phyloP scores from a whole-genome alignment of 139 green algal species.

The Parachlorella kessleri region DNA sequence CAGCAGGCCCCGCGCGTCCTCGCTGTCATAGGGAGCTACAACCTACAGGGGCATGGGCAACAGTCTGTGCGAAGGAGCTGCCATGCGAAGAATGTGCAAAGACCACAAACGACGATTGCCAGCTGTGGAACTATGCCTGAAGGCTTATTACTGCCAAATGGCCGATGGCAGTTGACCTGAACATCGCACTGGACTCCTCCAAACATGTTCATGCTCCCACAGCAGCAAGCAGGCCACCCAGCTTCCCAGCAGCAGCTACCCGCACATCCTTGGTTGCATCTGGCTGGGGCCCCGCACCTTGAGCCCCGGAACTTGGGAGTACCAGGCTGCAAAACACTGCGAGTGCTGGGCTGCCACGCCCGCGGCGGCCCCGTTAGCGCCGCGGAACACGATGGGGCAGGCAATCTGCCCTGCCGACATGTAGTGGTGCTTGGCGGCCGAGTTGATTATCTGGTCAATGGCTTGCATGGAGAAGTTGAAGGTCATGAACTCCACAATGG shows the following conservation, averaged over 20 bases:
- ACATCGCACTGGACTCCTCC: too few species aligned
- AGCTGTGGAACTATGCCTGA: too few species aligned
- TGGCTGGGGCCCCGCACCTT: too few species aligned
- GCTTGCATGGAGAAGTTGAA: conserved; percentile 99
- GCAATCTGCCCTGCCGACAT: conserved; percentile 97
- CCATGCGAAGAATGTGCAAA: too few species aligned
- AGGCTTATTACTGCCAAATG: too few species aligned
- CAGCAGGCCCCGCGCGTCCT: conserved; percentile 93
- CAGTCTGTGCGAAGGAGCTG: too few species aligned
- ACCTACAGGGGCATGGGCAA: conserved; percentile 70
- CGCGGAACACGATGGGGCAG: conserved; percentile 97
- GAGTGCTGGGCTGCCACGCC: conserved; percentile 98
- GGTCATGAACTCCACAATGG: conserved; percentile 99
- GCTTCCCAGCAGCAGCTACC: too few species aligned
- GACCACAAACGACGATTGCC: too few species aligned
- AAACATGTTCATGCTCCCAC: too few species aligned
- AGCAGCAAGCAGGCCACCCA: too few species aligned
- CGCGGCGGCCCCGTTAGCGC: conserved; percentile 96
- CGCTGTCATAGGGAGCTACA: conserved; percentile 93
- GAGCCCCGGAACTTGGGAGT: conserved; percentile 89
- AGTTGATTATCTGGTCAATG: conserved; percentile 99
- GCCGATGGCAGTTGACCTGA: too few species aligned
- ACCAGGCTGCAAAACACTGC: conserved; percentile 99
- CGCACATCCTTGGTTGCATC: too few species aligned
- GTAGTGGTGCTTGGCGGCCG: conserved; percentile 97